Conservation (phyloP, 306 rosid genomes). For the Begonia loranthoides region DNA sequence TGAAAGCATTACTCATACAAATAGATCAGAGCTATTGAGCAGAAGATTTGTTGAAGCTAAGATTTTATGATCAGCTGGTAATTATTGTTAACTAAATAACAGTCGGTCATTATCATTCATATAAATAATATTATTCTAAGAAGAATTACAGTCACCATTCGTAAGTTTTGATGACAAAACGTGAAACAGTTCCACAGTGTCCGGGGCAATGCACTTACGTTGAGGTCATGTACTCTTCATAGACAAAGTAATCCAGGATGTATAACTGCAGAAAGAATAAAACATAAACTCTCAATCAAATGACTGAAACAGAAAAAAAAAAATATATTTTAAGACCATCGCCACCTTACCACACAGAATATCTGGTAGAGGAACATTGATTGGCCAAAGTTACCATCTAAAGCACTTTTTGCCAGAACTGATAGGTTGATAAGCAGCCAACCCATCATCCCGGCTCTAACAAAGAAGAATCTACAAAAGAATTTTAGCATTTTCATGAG, state of each 20-base stretch:
- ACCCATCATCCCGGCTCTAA: constrained; percentile 98
- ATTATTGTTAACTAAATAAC: no score
- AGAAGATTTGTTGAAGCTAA: no score
- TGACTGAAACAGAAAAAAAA: constrained; percentile 1
- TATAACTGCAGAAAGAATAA: constrained; percentile 43
- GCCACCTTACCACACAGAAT: constrained; percentile 56
- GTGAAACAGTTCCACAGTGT: no score
- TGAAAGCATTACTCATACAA: constrained; percentile 8
- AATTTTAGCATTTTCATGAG: background rate
- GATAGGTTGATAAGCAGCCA: constrained; percentile 87
- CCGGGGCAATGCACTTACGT: constrained; percentile 48
- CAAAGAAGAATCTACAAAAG: constrained; percentile 79
- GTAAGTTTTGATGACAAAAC: no score
- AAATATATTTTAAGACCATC: constrained; percentile 9
- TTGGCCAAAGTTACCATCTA: constrained; percentile 41
- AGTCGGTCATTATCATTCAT: no score
- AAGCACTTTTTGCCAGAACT: constrained; percentile 53
- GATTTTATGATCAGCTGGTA: no score
- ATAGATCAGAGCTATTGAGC: background rate
- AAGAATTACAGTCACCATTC: background rate
- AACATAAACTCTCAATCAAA: constrained; percentile 9
- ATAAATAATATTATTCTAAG: no score
- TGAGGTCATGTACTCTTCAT: constrained; percentile 98
- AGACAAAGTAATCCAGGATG: constrained; percentile 76
- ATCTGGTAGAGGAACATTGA: constrained; percentile 86